Conservation (phyloP, 1,284 basidiomycete genomes). For the Ustilago sp. region DNA sequence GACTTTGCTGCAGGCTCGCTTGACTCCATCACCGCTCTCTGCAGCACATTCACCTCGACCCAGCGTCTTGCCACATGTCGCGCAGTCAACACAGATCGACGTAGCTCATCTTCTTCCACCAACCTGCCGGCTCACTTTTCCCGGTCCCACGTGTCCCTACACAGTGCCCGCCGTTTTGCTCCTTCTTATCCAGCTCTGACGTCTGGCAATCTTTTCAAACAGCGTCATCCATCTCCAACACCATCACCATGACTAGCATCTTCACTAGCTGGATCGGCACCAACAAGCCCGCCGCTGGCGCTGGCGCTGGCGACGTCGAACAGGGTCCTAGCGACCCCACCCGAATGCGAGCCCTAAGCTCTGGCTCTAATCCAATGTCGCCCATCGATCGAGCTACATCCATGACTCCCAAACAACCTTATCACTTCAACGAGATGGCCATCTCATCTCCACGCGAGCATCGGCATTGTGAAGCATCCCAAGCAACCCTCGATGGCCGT, state of each 20-base stretch:
- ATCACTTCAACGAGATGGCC: conserved; percentile 19
- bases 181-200: background rate
- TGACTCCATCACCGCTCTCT: background rate
- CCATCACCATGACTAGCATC: conserved; percentile 37
- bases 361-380: conserved; percentile 31
- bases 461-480: conserved; percentile 39
- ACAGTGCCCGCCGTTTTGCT: background rate
- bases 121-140: background rate
- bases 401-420: conserved; percentile 46
- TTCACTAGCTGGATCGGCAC: conserved; percentile 43
- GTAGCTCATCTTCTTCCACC: background rate
- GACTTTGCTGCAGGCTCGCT: background rate
- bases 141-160: background rate
- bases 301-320: conserved; percentile 17
- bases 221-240: background rate
- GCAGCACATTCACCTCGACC: background rate
- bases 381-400: conserved; percentile 49
- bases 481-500: conserved; percentile 42
- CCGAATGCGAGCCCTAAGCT: conserved; percentile 20
- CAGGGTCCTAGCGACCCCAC: conserved; percentile 32
- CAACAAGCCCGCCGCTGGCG: conserved; percentile 24
- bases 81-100: background rate
- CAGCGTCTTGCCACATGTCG: background rate
- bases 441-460: conserved; percentile 22
- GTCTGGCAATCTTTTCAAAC: background rate